Evolutionary conservation across 371 early-diverging fungal genomes (phyloP).

Genomic region (Entomophthora muscae): DNA sequence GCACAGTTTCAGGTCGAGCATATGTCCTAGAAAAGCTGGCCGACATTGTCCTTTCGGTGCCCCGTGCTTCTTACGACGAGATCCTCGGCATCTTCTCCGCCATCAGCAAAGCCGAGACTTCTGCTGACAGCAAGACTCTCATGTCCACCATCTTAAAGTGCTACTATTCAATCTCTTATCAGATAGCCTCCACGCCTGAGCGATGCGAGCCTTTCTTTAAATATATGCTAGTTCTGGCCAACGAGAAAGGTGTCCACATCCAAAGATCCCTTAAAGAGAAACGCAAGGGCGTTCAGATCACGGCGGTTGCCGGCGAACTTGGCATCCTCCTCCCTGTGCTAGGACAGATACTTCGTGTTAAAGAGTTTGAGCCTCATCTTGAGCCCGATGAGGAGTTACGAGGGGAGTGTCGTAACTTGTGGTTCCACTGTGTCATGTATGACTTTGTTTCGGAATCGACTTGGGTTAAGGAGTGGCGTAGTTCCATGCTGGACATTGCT

Average conservation of each 20-base stretch:
- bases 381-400: conserved; percentile 41
- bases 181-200: conserved; percentile 27
- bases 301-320: conserved; percentile 33
- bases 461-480: conserved; percentile 65
- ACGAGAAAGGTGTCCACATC: conserved; percentile 49
- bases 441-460: conserved; percentile 53
- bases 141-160: conserved; percentile 22
- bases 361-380: conserved; percentile 37
- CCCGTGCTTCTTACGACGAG: conserved; percentile 26
- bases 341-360: conserved; percentile 32
- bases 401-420: conserved; percentile 62
- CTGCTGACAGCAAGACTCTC: conserved; percentile 26
- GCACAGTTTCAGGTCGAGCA: conserved; percentile 24
- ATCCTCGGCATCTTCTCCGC: conserved; percentile 27
- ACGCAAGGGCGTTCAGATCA: conserved; percentile 26
- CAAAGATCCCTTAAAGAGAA: conserved; percentile 27
- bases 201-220: conserved; percentile 32
- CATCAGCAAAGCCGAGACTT: conserved; percentile 25
- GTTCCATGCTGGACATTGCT: conserved; percentile 48
- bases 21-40: conserved; percentile 32
- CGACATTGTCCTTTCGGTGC: conserved; percentile 36
- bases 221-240: conserved; percentile 35
- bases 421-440: conserved; percentile 72
- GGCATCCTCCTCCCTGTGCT: conserved; percentile 48
- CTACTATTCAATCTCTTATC: conserved; percentile 26